Percentiles rank a stretch among this genome's conserved stretches.
These are phyloP conservation scores for Fistulifera pelliculosa DNA, from an alignment of 108 stramenopile species.

Conservation along the genomic window DNA sequence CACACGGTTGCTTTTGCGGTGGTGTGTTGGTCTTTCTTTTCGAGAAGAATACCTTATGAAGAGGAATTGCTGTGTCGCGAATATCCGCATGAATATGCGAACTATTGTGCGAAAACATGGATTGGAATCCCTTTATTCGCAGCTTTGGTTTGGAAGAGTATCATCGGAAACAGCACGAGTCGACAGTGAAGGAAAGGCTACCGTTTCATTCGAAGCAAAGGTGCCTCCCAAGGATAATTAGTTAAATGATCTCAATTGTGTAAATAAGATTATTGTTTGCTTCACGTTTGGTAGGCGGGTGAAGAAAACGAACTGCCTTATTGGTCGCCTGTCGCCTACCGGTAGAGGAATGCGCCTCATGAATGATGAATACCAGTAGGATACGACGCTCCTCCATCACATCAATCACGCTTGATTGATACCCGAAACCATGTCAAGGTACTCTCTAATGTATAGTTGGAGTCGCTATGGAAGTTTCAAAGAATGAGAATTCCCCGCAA, in stretches of 20 bases:
- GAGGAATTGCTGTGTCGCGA: conserved; percentile 59
- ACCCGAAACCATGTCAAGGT: too few relatives aligned
- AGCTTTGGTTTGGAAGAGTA: conserved; percentile 35
- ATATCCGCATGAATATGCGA: conserved; percentile 78
- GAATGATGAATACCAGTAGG: too few relatives aligned
- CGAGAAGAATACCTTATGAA: conserved; percentile 83
- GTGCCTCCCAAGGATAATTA: not conserved
- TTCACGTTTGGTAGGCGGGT: too few relatives aligned
- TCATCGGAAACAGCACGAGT: conserved; percentile 80
- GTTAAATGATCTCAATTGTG: not conserved
- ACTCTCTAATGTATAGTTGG: too few relatives aligned
- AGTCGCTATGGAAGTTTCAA: too few relatives aligned
- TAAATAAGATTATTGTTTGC: too few relatives aligned
- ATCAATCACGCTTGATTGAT: too few relatives aligned
- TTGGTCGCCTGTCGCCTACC: too few relatives aligned
- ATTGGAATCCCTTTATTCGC: conserved; percentile 82
- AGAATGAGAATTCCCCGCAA: too few relatives aligned
- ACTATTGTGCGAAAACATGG: conserved; percentile 51
- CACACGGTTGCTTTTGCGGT: conserved; percentile 49
- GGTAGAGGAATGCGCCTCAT: too few relatives aligned
- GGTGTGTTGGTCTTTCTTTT: conserved; percentile 84
- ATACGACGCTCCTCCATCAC: too few relatives aligned
- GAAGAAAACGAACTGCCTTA: too few relatives aligned
- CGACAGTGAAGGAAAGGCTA: conserved; percentile 74
- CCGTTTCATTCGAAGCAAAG: conserved; percentile 69